A percentile compares a stretch with the other conserved stretches of the same genome.
phyloP scores from a whole-genome alignment of 2,329 filamentous ascomycete genomes.

The Colletotrichum siamense region DNA sequence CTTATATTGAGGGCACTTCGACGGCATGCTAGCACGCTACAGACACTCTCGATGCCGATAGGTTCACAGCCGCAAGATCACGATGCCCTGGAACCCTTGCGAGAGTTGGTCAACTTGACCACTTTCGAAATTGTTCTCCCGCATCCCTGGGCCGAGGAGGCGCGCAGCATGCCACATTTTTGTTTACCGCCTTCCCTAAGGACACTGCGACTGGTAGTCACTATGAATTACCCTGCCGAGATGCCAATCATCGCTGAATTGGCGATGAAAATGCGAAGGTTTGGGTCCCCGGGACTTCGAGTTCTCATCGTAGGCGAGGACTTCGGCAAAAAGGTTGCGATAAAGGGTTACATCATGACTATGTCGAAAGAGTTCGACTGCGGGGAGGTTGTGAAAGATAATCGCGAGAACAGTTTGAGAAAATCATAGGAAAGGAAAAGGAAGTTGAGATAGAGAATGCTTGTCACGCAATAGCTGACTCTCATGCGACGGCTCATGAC shows the following conservation, averaged over 20 bases:
- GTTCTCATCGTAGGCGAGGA: background rate
- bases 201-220: background rate
- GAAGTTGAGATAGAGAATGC: too few species aligned
- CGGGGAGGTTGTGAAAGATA: background rate
- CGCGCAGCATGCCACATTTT: background rate
- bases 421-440: too few species aligned
- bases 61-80: background rate
- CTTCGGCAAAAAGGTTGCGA: background rate
- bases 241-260: background rate
- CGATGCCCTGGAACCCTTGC: background rate
- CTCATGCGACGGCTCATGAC: too few species aligned
- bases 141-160: background rate
- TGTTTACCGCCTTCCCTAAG: background rate
- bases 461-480: too few species aligned
- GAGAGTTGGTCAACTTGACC: background rate
- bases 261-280: background rate
- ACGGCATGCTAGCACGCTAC: background rate
- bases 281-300: background rate
- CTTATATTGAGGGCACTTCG: background rate
- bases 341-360: background rate
- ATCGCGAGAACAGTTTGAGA: too few species aligned
- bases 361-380: background rate
- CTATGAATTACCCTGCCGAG: background rate
- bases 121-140: background rate
- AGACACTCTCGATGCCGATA: background rate